phyloP scores from a whole-genome alignment of 148 eudicot genomes.

The Nepenthes mirabilis region DNA sequence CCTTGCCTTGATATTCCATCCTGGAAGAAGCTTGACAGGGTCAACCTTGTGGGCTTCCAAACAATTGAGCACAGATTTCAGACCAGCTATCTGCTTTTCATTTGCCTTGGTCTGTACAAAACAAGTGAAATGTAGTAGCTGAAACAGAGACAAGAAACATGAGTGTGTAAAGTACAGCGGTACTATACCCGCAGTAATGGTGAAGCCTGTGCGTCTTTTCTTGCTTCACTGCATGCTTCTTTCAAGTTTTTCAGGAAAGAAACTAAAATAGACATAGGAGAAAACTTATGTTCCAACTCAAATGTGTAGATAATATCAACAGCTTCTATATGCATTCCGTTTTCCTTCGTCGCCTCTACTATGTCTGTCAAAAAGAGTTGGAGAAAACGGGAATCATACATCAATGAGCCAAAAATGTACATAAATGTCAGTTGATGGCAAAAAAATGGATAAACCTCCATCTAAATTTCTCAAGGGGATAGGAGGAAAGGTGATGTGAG shows the following conservation, averaged over 20 bases:
- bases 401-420: neutral
- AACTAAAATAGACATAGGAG: neutral
- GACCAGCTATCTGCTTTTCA: neutral
- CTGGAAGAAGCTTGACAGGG: neutral
- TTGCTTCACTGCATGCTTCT: neutral
- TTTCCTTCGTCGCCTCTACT: conserved; percentile 29
- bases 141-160: neutral
- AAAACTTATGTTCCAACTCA: conserved; percentile 28
- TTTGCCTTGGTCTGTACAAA: neutral
- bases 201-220: neutral
- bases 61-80: neutral
- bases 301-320: conserved; percentile 32
- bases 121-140: neutral
- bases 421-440: too few species aligned
- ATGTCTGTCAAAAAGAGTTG: conserved; percentile 20
- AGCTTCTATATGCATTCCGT: conserved; percentile 32
- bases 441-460: too few species aligned
- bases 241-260: neutral
- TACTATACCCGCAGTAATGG: neutral
- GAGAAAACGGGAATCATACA: neutral
- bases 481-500: too few species aligned
- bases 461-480: too few species aligned
- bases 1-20: neutral
- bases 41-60: conserved; percentile 1
- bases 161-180: neutral